Evolutionary conservation across 768 basidiomycete genomes (phyloP), one percentile per base, ranked within the genome.

Genomic region (Mrakia hoshinonis): DNA sequence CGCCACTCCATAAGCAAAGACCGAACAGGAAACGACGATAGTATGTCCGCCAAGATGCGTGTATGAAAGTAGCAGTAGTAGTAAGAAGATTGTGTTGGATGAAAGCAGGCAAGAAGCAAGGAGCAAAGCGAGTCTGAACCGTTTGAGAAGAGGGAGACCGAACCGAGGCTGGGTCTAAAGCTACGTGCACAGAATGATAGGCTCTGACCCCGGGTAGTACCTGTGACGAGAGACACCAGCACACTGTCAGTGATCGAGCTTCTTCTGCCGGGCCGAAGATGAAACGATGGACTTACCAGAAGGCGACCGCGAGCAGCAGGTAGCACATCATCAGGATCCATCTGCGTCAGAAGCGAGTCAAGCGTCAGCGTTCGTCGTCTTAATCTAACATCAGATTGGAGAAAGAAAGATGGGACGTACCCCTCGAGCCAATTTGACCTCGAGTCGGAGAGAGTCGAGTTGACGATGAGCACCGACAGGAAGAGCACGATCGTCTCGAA

Each of bases 361-460:
- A 31, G 38, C 10, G 66, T 60, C 29, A 61, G 58, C 36, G 15
- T 15, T 3, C 18, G 5, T 12, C 7, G 1, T 58, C 29, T 10
- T 3, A 18, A 34, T 1, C 26, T 26, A 26, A 34, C 29, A 46
- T n/a, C n/a, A 11, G 10, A 10, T 34, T n/a, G 11, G n/a, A 58
- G 47, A 47, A 31, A 51, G 4, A 47, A n/a, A 20, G 22, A 39
- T 3, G 4, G 5, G 31, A 67, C 39, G 47, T n/a, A 43, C 24
- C 66, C 68, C 51, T 69, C 49, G 49, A 71, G 52, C 49, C 38
- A 49, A 29, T 61, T 51, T 9, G 67, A 68, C 76, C 87, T 87
- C 12, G 89, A 90, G 76, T 93, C 91, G 67, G 86, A 83, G 0
- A 92, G 85, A 24, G 89, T 87, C 74, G 89, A 87, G 76, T 88